Conservation (phyloP, 495 filamentous ascomycete genomes). For the Hyaloscypha hepaticicola region DNA sequence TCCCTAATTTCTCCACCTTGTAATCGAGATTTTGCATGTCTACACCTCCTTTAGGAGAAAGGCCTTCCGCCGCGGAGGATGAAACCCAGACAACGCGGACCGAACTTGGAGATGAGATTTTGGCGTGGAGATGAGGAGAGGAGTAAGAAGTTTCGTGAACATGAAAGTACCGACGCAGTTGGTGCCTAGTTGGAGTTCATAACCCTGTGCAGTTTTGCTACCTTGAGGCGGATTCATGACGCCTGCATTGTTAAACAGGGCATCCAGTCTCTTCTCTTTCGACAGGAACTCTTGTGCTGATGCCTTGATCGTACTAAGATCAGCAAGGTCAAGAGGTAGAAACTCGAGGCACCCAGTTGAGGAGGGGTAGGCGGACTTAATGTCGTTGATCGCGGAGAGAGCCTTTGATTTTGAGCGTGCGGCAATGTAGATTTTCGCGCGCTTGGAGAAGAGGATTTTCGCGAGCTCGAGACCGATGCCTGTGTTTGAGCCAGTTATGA, state of each 20-base stretch:
- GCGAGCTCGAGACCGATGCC: slow-evolving; percentile 38
- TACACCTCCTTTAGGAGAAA: too few species aligned
- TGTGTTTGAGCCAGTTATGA: slow-evolving; percentile 24
- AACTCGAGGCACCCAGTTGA: slow-evolving; percentile 40
- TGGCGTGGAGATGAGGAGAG: slow-evolving; percentile 38
- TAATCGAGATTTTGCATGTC: slow-evolving; percentile 4
- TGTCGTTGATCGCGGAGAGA: slow-evolving; percentile 35
- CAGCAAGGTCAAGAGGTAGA: slow-evolving; percentile 48
- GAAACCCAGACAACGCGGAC: slow-evolving; percentile 45
- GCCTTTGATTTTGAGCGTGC: slow-evolving; percentile 43
- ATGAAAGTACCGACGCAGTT: slow-evolving; percentile 43
- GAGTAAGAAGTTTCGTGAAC: slow-evolving; percentile 45
- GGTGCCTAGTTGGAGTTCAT: slow-evolving; percentile 33
- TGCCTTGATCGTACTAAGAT: slow-evolving; percentile 49
- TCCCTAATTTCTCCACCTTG: neutral
- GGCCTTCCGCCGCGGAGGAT: slow-evolving; percentile 31
- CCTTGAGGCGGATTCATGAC: slow-evolving; percentile 36
- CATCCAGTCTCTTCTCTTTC: slow-evolving; percentile 45
- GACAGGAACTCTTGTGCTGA: slow-evolving; percentile 42
- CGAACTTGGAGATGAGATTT: slow-evolving; percentile 16
- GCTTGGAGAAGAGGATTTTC: slow-evolving; percentile 43
- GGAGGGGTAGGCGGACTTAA: slow-evolving; percentile 27
- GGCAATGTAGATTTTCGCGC: slow-evolving; percentile 51
- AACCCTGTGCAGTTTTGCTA: slow-evolving; percentile 34
- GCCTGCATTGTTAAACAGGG: slow-evolving; percentile 59